phyloP scores from a whole-genome alignment of 2,329 filamentous ascomycete genomes.

The Neonectria punicea region DNA sequence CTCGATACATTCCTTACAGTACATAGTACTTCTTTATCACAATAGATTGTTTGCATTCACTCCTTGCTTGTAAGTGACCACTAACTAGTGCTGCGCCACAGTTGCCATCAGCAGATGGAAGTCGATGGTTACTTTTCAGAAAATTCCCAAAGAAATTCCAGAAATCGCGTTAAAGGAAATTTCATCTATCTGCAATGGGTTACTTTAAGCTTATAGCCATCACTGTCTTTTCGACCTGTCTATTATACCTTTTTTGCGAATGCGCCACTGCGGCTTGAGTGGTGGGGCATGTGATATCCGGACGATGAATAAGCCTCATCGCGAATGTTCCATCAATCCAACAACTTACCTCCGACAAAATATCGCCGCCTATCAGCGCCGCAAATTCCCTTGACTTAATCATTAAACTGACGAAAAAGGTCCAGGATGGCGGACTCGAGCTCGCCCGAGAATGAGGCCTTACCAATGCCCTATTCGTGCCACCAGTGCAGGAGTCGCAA shows the following conservation, averaged over 20 bases:
- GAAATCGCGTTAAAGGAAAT: background rate
- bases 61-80: background rate
- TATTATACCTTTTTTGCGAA: too few species aligned
- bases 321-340: slow-evolving; percentile 1
- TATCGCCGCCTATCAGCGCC: background rate
- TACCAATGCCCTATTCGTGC: slow-evolving; percentile 41
- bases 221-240: background rate
- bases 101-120: background rate
- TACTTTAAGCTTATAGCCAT: too few species aligned
- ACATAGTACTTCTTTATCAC: slow-evolving; percentile 11
- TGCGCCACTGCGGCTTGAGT: background rate
- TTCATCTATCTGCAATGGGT: too few species aligned
- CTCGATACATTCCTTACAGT: slow-evolving; percentile 21
- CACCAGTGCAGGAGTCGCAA: slow-evolving; percentile 43
- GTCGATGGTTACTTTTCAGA: too few species aligned
- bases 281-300: background rate
- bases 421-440: slow-evolving; percentile 22
- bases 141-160: background rate
- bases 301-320: background rate
- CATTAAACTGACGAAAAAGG: too few species aligned
- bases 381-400: too few species aligned
- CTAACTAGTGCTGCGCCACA: background rate
- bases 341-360: background rate
- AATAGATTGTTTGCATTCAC: slow-evolving; percentile 10
- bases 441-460: background rate